Conservation (phyloP, 2,329 filamentous ascomycete species). For the Tolypocladium inflatum region DNA sequence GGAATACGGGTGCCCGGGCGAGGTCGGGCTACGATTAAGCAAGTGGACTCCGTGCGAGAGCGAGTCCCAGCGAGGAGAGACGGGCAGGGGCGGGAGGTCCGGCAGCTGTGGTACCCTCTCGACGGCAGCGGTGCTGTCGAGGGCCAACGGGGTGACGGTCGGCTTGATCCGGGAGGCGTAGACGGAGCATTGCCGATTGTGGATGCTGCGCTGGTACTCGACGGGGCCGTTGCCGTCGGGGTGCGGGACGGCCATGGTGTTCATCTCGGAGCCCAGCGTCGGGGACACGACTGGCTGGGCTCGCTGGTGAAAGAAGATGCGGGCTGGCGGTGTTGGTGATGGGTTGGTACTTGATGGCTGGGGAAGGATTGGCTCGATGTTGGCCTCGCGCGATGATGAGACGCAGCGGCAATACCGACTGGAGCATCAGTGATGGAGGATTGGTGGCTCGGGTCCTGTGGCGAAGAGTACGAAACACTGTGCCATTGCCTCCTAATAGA, state of each 20-base stretch:
- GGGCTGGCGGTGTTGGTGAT: background rate
- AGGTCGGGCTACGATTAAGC: conserved; percentile 6
- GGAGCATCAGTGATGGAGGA: conserved; percentile 2
- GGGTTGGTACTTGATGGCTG: background rate
- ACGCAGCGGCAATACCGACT: background rate
- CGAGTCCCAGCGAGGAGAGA: conserved; percentile 37
- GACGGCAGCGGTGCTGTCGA: background rate
- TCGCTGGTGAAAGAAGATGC: background rate
- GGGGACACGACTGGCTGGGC: conserved; percentile 1
- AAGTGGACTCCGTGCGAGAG: conserved; percentile 18
- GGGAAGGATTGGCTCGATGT: background rate
- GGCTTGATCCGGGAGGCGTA: conserved; percentile 13
- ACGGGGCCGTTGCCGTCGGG: conserved; percentile 5
- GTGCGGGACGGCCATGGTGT: conserved; percentile 10
- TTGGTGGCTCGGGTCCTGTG: conserved; percentile 1
- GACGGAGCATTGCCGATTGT: conserved; percentile 11
- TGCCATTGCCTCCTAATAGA: conserved; percentile 6
- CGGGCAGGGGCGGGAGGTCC: conserved; percentile 23
- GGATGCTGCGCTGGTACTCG: conserved; percentile 5
- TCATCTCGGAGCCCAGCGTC: conserved; percentile 13
- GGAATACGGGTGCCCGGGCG: background rate
- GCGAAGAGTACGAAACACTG: conserved; percentile 2
- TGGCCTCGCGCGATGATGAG: background rate
- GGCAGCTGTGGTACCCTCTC: conserved; percentile 8
- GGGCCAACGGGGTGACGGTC: conserved; percentile 5